phyloP scores from a whole-genome alignment of 2,329 filamentous ascomycete genomes.

The Xylaria sp. region DNA sequence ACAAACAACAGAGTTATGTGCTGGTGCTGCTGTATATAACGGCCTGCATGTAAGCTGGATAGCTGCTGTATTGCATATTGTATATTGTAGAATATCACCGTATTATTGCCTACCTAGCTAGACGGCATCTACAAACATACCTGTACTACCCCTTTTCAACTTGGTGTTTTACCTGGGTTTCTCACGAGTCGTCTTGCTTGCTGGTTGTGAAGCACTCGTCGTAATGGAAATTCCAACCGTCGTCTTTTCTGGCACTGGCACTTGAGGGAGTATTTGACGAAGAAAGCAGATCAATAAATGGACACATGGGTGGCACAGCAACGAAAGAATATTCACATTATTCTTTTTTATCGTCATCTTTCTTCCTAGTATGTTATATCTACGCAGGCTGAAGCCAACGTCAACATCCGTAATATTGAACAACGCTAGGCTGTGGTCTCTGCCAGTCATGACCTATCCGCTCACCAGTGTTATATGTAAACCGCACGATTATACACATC shows the following conservation, averaged over 20 bases:
- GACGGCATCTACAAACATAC: neutral
- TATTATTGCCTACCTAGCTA: slow-evolving; percentile 7
- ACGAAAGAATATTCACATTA: neutral
- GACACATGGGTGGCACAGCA: neutral
- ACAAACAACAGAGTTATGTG: neutral
- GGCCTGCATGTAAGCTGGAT: slow-evolving; percentile 8
- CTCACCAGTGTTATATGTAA: neutral
- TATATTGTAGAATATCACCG: slow-evolving; percentile 37
- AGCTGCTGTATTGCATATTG: slow-evolving; percentile 26
- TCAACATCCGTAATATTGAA: neutral
- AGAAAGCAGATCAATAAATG: neutral
- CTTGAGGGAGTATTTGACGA: neutral
- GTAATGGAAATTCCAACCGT: neutral
- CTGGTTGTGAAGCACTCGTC: neutral
- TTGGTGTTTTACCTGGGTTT: neutral
- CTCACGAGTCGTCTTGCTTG: neutral
- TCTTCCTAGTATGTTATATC: neutral
- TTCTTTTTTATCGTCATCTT: slow-evolving; percentile 7
- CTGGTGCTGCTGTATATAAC: neutral
- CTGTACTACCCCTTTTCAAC: slow-evolving; percentile 18
- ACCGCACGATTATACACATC: too few species aligned
- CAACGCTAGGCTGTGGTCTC: neutral
- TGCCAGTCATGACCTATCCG: neutral
- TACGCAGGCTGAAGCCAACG: neutral
- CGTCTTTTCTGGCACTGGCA: neutral